Evolutionary conservation across 495 filamentous ascomycete species (phyloP), one percentile per base, ranked within the genome.

Genomic region (Aspergillus carlsbadensis): DNA sequence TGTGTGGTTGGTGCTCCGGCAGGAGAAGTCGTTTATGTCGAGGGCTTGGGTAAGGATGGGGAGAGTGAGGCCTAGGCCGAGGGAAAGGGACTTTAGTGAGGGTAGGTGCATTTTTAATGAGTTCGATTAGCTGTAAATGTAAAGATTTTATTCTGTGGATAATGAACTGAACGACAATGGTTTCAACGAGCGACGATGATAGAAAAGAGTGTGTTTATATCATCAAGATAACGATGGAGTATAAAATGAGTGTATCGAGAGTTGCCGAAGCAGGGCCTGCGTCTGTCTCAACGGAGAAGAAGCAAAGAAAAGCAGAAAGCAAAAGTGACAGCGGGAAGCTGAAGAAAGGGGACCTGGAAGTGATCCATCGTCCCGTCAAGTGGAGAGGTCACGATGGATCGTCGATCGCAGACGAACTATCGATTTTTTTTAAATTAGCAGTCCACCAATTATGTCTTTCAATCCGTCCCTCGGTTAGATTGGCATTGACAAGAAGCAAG

Each of bases 1-100:
- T 21, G 66, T 65, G 44, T 71, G 72, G 49, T 47, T 55, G 45
- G 64, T 62, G 62, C 65, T 67, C 29, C 59, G 57, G 63, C 75
- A 78, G 62, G 66, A 55, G 62, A 70, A 78, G 54, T 78, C 71
- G 58, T 78, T 78, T 59, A 69, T 68, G 17, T 45, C 59, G 35
- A 57, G 42, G 5, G 64, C 70, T 22, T 59, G 21, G 22, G 56
- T 63, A 13, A 65, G 42, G 14, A 66, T 21, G 6, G 33, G 44
- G 26, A 58, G 56, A 47, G 48, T 40, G 8, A 71, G 56, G 45
- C 43, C 40, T 7, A 49, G 31, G n/a, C n/a, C 17, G 18, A 43
- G 41, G 11, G 63, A 20, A n/a, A 10, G 41, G 14, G 6, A 53
- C 3, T 43, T 39, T 29, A 10, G 47, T 26, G 41, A 26, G 10